Conservation (phyloP, 2,329 filamentous ascomycete genomes). For the Pseudocercospora cruenta region DNA sequence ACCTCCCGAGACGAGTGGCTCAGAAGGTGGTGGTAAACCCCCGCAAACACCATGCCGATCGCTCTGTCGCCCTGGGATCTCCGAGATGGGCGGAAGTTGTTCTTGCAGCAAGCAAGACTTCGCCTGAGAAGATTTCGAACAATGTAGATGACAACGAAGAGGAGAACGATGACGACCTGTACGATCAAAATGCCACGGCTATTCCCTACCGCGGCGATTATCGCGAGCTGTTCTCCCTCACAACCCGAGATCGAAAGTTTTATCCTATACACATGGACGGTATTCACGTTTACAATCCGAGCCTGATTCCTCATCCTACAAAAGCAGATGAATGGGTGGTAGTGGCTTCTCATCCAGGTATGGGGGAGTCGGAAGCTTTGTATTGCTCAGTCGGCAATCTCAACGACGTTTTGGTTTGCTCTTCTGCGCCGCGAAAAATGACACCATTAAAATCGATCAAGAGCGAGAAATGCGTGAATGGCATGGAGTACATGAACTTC, state of each 20-base stretch:
- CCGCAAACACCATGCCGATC: not conserved
- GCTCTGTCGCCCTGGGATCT: not conserved
- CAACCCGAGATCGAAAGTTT: conserved; percentile 51
- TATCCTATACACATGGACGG: conserved; percentile 55
- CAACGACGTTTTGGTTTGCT: conserved; percentile 8
- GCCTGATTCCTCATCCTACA: conserved; percentile 60
- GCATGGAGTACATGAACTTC: conserved; percentile 49
- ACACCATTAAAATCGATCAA: conserved; percentile 55
- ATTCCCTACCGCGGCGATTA: conserved; percentile 14
- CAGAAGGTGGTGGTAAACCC: not conserved
- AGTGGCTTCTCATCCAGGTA: conserved; percentile 34
- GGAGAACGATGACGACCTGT: not conserved
- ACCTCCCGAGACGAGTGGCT: not conserved
- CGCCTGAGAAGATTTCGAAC: not conserved
- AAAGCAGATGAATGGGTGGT: conserved; percentile 55
- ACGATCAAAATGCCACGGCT: not conserved
- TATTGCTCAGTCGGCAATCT: conserved; percentile 3
- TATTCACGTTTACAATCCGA: conserved; percentile 55
- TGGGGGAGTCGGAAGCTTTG: not conserved
- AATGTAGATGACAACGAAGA: not conserved
- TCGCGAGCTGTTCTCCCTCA: conserved; percentile 50
- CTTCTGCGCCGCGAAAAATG: conserved; percentile 21
- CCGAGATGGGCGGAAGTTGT: not conserved
- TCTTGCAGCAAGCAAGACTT: not conserved
- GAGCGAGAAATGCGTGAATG: conserved; percentile 50